These are phyloP conservation scores for Orbilia oligospora DNA, from an alignment of 2,329 filamentous ascomycete genomes.

Conservation along the genomic window DNA sequence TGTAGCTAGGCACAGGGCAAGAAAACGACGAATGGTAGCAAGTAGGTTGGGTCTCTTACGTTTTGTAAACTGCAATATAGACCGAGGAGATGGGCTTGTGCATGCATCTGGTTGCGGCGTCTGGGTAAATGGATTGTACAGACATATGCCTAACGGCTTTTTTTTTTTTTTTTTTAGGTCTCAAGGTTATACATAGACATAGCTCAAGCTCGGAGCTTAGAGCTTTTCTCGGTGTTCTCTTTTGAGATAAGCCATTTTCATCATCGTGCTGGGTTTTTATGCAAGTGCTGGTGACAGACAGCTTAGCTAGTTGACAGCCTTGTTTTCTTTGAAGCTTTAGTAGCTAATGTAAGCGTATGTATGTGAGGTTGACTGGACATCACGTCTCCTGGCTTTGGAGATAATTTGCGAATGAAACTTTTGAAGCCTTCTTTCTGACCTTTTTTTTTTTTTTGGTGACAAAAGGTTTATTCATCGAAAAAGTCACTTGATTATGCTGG, in stretches of 20 bases:
- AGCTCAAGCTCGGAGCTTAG: conserved; percentile 7
- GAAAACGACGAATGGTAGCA: conserved; percentile 1
- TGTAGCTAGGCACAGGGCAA: too few relatives aligned
- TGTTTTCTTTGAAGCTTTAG: not conserved
- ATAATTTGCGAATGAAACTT: conserved; percentile 1
- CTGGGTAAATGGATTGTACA: not conserved
- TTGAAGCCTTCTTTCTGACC: not conserved
- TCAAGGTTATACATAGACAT: not conserved
- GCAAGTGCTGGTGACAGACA: conserved; percentile 21
- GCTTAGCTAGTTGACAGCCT: conserved; percentile 18
- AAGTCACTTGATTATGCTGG: conserved; percentile 10
- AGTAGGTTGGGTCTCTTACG: not conserved
- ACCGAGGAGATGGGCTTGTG: conserved; percentile 12
- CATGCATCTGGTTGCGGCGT: not conserved
- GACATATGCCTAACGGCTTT: conserved; percentile 2
- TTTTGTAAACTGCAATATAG: conserved; percentile 21
- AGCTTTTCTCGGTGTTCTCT: not conserved
- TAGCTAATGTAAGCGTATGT: not conserved
- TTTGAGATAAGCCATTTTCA: conserved; percentile 31
- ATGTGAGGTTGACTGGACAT: conserved; percentile 8
- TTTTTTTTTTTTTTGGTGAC: too few relatives aligned
- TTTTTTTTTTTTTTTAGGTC: not conserved
- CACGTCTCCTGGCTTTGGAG: conserved; percentile 1
- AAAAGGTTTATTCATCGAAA: not conserved
- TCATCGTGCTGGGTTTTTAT: conserved; percentile 13